Evolutionary conservation across 805 yeast genomes (phyloP).

Genomic region (Barnettozyma sucrosica): DNA sequence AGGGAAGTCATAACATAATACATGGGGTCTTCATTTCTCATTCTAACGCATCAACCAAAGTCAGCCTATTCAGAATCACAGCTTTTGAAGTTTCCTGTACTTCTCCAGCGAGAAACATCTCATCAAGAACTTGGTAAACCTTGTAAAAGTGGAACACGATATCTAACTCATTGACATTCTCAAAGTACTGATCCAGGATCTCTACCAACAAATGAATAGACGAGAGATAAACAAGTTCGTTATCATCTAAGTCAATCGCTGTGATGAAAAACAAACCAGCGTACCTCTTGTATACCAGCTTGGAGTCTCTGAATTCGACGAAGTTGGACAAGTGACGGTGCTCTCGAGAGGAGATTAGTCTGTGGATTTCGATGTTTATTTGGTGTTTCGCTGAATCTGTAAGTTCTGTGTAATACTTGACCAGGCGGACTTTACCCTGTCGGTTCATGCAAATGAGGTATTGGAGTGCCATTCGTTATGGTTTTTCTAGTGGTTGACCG

Average conservation of each 20-base stretch:
- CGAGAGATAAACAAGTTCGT: conserved; percentile 77
- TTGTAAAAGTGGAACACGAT: conserved; percentile 87
- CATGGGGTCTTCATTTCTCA: conserved; percentile 21
- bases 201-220: conserved; percentile 86
- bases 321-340: conserved; percentile 79
- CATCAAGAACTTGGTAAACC: conserved; percentile 77
- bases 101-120: conserved; percentile 86
- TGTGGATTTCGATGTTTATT: conserved; percentile 61
- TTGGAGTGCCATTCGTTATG: conserved; percentile 64
- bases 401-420: conserved; percentile 64
- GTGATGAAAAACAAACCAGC: conserved; percentile 90
- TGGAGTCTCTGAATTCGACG: conserved; percentile 55
- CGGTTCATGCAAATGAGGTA: conserved; percentile 80
- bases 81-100: conserved; percentile 78
- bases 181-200: conserved; percentile 76
- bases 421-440: conserved; percentile 87
- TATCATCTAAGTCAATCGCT: conserved; percentile 73
- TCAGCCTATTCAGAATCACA: conserved; percentile 57
- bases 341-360: conserved; percentile 76
- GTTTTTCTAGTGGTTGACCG: neutral
- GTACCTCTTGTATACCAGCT: conserved; percentile 79
- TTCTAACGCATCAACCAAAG: conserved; percentile 57
- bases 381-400: conserved; percentile 40
- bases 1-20: neutral
- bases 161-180: conserved; percentile 86